phyloP scores from a whole-genome alignment of 441 rosid species.

The Gossypium gossypioides region DNA sequence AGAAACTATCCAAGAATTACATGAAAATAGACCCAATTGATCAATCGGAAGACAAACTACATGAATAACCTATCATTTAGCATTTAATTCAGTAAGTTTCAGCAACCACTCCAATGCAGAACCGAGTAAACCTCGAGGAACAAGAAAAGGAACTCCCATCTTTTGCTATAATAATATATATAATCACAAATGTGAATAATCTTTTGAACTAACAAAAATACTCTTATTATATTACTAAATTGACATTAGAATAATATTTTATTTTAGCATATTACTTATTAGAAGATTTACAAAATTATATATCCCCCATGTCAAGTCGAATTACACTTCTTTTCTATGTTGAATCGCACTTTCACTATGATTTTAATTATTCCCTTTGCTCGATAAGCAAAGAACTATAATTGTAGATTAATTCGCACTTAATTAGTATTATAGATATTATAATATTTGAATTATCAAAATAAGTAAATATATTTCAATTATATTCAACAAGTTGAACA shows the following conservation, averaged over 20 bases:
- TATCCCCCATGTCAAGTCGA: background rate
- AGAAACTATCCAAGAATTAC: background rate
- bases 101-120: conserved; percentile 4
- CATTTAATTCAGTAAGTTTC: background rate
- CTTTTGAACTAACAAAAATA: background rate
- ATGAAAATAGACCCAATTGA: background rate
- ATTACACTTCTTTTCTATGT: background rate
- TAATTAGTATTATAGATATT: background rate
- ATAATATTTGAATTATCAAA: background rate
- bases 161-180: background rate
- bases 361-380: background rate
- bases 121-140: background rate
- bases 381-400: background rate
- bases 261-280: background rate
- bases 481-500: background rate
- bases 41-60: background rate
- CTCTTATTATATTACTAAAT: background rate
- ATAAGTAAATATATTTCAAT: background rate
- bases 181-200: background rate
- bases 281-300: background rate
- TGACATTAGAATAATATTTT: background rate
- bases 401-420: background rate
- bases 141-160: background rate
- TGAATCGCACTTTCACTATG: background rate
- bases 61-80: background rate